Evolutionary conservation across 75 land plant species (phyloP).

Genomic region (Pinus albicaulis): DNA sequence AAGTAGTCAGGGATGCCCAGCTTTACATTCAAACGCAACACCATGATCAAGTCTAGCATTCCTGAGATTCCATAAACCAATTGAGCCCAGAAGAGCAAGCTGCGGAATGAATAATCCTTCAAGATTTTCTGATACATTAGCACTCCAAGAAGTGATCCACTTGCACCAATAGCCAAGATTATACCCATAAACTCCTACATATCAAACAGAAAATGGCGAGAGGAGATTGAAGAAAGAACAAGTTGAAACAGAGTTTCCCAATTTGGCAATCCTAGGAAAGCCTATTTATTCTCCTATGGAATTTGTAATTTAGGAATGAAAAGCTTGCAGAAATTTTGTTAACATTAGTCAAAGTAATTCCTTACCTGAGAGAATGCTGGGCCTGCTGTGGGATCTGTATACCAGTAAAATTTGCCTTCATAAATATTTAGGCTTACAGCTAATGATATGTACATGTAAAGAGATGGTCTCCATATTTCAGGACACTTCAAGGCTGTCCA

Average conservation of each 20-base stretch:
- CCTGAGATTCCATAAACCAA: constrained; percentile 28
- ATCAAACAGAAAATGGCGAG: background rate
- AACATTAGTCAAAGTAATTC: background rate
- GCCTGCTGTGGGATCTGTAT: constrained; percentile 56
- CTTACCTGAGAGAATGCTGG: constrained; percentile 70
- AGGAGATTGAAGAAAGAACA: background rate
- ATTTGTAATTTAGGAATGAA: background rate
- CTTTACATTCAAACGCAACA: constrained; percentile 34
- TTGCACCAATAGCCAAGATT: constrained; percentile 40
- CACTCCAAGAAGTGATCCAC: constrained; percentile 41
- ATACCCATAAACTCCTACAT: constrained; percentile 42
- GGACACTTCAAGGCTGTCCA: constrained; percentile 41
- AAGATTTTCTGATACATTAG: constrained; percentile 34
- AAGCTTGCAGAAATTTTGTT: background rate
- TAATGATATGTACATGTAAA: constrained; percentile 69
- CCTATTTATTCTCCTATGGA: background rate
- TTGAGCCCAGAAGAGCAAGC: constrained; percentile 39
- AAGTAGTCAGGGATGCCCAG: constrained; percentile 37
- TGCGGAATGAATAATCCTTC: constrained; percentile 37
- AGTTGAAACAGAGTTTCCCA: background rate
- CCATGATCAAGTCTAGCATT: constrained; percentile 41
- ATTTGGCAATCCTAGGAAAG: background rate
- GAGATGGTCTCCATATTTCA: constrained; percentile 68
- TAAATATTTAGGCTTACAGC: constrained; percentile 63
- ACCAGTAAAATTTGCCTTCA: constrained; percentile 83